Evolutionary conservation across 2,329 filamentous ascomycete genomes (phyloP), one percentile per base, ranked within the genome.

Genomic region (Aureobasidium sp.): DNA sequence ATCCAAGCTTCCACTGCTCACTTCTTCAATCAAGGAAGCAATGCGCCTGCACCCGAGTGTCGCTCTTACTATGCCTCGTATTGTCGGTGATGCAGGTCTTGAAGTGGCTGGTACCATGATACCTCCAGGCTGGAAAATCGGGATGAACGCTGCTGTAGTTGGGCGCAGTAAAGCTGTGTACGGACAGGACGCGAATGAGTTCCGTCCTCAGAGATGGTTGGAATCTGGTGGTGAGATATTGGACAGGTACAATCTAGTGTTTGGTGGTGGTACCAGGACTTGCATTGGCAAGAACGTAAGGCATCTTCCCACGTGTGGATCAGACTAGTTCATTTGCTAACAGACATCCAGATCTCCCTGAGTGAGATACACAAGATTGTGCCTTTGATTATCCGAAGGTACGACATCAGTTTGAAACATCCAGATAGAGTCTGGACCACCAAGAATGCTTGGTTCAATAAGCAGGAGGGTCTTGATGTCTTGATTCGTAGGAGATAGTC

Each of bases 11-110:
- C 72, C 73, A 0, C 87, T 87, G 70, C 79, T 88, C 78, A 84
- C 45, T 50, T 85, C 85, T 4, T 80, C 85, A 4, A 78, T 88
- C 27, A 83, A 82, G 23, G 87, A 90, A 72, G 77, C 82, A 0
- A 73, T 84, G 68, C 81, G 86, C 3, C 72, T 86, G 11, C 83
- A 86, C 68, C 84, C 86, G 1, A 40, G 59, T 53, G 71, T 77
- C 0, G 76, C 75, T 3, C 65, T 80, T 5, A 71, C 72, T 0
- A 69, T 82, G 2, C 76, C 78, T 48, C 73, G 80, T 1, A 54
- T 75, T n/a, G 76, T 80, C 0, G 76, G 79, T 0, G 31, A 56
- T 0, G 70, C 67, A 11, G 76, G 79, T 1, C 64, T 72, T 2
- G 60, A 67, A 1, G 69, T 81, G 20, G 71, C 71, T 18, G 76